Evolutionary conservation across 345 rosid species (phyloP).

Genomic region (Citrus australasica): DNA sequence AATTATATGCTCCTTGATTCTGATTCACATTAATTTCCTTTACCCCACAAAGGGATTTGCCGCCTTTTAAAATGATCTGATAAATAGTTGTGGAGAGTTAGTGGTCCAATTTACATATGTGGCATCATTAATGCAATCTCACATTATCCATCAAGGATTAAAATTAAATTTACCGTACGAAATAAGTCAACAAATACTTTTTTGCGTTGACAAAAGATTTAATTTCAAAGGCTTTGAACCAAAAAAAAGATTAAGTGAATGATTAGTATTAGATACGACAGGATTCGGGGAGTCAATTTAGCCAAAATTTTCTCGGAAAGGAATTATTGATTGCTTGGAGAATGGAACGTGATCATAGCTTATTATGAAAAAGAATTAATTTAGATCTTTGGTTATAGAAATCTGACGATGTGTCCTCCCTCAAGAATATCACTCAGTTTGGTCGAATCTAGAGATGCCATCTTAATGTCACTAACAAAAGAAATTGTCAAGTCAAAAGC

Average conservation of each 20-base stretch:
- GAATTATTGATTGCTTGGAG: slow-evolving; percentile 4
- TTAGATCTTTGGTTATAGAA: neutral
- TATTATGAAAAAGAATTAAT: neutral
- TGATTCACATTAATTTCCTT: neutral
- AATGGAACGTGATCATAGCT: neutral
- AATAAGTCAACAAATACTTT: neutral
- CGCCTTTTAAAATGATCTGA: neutral
- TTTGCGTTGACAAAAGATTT: slow-evolving; percentile 13
- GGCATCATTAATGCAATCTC: neutral
- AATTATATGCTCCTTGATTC: neutral
- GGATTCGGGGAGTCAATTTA: slow-evolving; percentile 34
- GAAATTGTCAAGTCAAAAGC: neutral
- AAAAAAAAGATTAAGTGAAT: slow-evolving; percentile 15
- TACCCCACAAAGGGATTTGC: neutral
- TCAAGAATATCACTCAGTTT: neutral
- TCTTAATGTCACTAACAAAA: neutral
- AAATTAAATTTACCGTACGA: neutral
- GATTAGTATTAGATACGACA: slow-evolving; percentile 29
- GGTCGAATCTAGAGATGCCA: slow-evolving; percentile 6
- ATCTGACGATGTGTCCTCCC: neutral
- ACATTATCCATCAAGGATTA: neutral
- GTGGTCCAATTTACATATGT: neutral
- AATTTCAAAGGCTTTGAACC: neutral
- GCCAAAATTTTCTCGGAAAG: slow-evolving; percentile 8
- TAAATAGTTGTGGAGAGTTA: neutral